phyloP scores from a whole-genome alignment of 2,329 filamentous ascomycete genomes.

The Ilyonectria sp. region DNA sequence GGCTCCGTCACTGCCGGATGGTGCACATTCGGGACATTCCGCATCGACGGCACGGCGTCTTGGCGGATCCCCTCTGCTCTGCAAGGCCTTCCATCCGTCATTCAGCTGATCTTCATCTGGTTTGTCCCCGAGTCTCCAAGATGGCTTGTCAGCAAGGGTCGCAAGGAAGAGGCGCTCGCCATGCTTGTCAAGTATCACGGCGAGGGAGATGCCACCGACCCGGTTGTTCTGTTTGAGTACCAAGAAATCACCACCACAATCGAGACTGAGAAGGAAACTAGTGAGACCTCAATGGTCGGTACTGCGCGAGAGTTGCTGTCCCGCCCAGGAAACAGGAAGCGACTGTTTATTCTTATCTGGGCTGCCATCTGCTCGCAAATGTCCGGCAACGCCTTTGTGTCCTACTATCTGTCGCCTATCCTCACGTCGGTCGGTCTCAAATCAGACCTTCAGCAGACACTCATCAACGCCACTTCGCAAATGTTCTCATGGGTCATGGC shows the following conservation, averaged over 20 bases:
- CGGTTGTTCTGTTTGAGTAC: slow-evolving; percentile 20
- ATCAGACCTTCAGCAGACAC: slow-evolving; percentile 49
- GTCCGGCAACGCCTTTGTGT: slow-evolving; percentile 51
- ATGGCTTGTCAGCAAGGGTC: slow-evolving; percentile 3
- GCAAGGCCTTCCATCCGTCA: background rate
- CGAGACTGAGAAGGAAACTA: background rate
- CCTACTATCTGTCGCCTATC: slow-evolving; percentile 55
- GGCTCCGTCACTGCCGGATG: slow-evolving; percentile 24
- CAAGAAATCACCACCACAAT: slow-evolving; percentile 7
- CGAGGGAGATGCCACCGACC: slow-evolving; percentile 11
- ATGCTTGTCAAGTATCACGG: slow-evolving; percentile 27
- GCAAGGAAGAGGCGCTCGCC: background rate
- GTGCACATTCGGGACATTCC: slow-evolving; percentile 13
- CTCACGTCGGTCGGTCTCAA: slow-evolving; percentile 52
- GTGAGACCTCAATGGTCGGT: background rate
- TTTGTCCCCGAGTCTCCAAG: slow-evolving; percentile 12
- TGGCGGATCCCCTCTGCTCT: slow-evolving; percentile 12
- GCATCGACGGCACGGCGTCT: slow-evolving; percentile 2
- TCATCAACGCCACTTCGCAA: slow-evolving; percentile 52
- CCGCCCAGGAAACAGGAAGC: slow-evolving; percentile 3
- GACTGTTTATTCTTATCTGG: slow-evolving; percentile 13
- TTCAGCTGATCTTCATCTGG: slow-evolving; percentile 6
- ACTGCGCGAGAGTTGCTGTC: slow-evolving; percentile 7
- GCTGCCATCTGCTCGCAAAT: slow-evolving; percentile 27
- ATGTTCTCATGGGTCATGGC: slow-evolving; percentile 31